These are phyloP conservation scores for Chaetomium strumarium DNA, from an alignment of 2,329 filamentous ascomycete genomes.

Conservation along the genomic window DNA sequence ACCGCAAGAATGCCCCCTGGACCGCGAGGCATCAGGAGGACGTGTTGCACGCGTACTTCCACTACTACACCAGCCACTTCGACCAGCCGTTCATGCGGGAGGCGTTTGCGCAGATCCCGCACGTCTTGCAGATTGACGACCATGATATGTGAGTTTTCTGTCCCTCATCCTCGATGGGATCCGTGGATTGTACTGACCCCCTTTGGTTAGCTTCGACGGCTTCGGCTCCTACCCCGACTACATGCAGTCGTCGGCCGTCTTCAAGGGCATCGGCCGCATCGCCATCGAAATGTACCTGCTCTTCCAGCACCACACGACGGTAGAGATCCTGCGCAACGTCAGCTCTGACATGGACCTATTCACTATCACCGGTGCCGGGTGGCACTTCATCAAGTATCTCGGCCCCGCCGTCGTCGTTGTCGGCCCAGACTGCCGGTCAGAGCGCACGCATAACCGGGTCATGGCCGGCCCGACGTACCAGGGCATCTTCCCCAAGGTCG, in stretches of 20 bases:
- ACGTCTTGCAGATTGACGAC: slow-evolving; percentile 87
- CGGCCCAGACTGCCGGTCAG: slow-evolving; percentile 85
- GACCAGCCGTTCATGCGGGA: slow-evolving; percentile 93
- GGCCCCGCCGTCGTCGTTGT: slow-evolving; percentile 87
- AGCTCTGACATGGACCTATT: slow-evolving; percentile 87
- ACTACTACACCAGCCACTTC: slow-evolving; percentile 98
- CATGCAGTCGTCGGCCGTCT: slow-evolving; percentile 96
- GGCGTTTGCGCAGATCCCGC: slow-evolving; percentile 95
- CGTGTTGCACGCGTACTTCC: slow-evolving; percentile 92
- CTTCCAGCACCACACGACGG: slow-evolving; percentile 95
- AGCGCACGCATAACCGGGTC: slow-evolving; percentile 83
- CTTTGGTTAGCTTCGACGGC: slow-evolving; percentile 77
- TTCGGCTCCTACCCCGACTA: slow-evolving; percentile 97
- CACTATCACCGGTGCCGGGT: slow-evolving; percentile 92
- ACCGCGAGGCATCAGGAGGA: slow-evolving; percentile 94
- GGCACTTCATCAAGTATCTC: slow-evolving; percentile 97
- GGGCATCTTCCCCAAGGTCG: slow-evolving; percentile 92
- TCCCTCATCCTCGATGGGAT: neutral
- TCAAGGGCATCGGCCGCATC: slow-evolving; percentile 95
- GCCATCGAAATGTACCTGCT: slow-evolving; percentile 97
- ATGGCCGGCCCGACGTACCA: slow-evolving; percentile 96
- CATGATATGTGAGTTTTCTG: slow-evolving; percentile 78
- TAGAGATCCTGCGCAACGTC: slow-evolving; percentile 86
- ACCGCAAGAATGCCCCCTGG: slow-evolving; percentile 84
- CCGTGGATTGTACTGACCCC: slow-evolving; percentile 7